These are phyloP conservation scores for Aspergillus amoenus DNA, from an alignment of 2,329 filamentous ascomycete species.

Conservation along the genomic window DNA sequence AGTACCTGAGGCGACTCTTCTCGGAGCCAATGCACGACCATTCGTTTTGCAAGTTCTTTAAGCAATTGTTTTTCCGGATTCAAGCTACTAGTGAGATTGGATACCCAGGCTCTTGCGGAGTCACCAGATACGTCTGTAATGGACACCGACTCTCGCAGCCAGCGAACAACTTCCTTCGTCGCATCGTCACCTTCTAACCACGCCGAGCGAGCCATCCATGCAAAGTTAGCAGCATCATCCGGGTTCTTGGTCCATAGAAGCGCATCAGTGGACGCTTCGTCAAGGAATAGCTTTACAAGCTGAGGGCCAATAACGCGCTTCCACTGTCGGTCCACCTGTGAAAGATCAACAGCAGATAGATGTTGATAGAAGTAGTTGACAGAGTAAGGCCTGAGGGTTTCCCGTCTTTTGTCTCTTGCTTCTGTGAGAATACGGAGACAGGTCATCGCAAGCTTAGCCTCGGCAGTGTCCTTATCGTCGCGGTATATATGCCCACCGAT, in stretches of 20 bases:
- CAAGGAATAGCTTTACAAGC: slow-evolving; percentile 22
- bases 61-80: slow-evolving; percentile 21
- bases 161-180: slow-evolving; percentile 16
- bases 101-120: slow-evolving; percentile 19
- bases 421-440: slow-evolving; percentile 19
- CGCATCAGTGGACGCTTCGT: slow-evolving; percentile 17
- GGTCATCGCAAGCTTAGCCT: slow-evolving; percentile 17
- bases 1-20: slow-evolving; percentile 10
- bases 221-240: not conserved
- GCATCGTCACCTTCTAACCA: slow-evolving; percentile 21
- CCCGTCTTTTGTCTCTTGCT: slow-evolving; percentile 8
- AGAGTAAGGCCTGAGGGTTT: slow-evolving; percentile 14
- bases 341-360: slow-evolving; percentile 23
- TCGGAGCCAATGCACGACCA: slow-evolving; percentile 24
- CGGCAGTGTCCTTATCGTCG: slow-evolving; percentile 24
- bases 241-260: slow-evolving; percentile 18
- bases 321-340: slow-evolving; percentile 20
- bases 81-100: slow-evolving; percentile 14
- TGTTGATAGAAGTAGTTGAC: slow-evolving; percentile 18
- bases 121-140: slow-evolving; percentile 17
- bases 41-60: slow-evolving; percentile 18
- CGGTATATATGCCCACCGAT: slow-evolving; percentile 20
- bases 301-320: slow-evolving; percentile 22
- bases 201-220: slow-evolving; percentile 15
- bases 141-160: slow-evolving; percentile 25